These are phyloP conservation scores for Physcomitrium patens DNA, from an alignment of 225 moss, liverwort and hornwort genomes.

Conservation along the genomic window DNA sequence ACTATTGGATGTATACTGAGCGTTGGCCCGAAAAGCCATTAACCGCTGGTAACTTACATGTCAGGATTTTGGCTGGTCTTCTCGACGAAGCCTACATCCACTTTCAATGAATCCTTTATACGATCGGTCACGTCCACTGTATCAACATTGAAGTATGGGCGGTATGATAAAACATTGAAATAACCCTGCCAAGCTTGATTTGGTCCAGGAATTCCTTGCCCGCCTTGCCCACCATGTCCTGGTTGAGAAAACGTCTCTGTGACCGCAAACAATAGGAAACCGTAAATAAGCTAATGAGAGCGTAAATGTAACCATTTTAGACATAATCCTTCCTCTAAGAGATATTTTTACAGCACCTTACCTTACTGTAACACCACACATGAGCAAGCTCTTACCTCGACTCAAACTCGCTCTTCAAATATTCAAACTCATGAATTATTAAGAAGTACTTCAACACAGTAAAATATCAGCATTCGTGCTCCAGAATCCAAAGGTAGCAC, in stretches of 20 bases:
- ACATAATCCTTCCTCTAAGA: conserved; percentile 1
- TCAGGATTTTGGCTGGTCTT: conserved; percentile 92
- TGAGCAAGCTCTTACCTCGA: conserved; percentile 22
- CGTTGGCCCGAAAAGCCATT: too few relatives aligned
- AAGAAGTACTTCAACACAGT: conserved; percentile 15
- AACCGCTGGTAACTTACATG: conserved; percentile 54
- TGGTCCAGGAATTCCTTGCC: conserved; percentile 49
- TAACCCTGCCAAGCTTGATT: conserved; percentile 67
- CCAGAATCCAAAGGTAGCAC: conserved; percentile 13
- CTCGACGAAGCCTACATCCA: conserved; percentile 89
- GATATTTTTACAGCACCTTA: conserved; percentile 8
- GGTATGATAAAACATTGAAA: conserved; percentile 87
- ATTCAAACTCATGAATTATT: conserved; percentile 1
- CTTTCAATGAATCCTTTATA: conserved; percentile 83
- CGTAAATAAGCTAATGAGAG: conserved; percentile 20
- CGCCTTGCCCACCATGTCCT: conserved; percentile 52
- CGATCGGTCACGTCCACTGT: conserved; percentile 82
- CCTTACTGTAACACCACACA: conserved; percentile 5
- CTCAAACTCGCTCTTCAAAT: conserved; percentile 24
- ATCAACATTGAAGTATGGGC: conserved; percentile 97
- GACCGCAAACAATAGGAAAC: conserved; percentile 21
- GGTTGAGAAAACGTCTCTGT: conserved; percentile 84
- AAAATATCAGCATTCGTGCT: conserved; percentile 21
- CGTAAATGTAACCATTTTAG: background rate
- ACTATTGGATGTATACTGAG: too few relatives aligned